phyloP scores from a whole-genome alignment of 2,329 filamentous ascomycete genomes.

The Biscogniauxia sp. region DNA sequence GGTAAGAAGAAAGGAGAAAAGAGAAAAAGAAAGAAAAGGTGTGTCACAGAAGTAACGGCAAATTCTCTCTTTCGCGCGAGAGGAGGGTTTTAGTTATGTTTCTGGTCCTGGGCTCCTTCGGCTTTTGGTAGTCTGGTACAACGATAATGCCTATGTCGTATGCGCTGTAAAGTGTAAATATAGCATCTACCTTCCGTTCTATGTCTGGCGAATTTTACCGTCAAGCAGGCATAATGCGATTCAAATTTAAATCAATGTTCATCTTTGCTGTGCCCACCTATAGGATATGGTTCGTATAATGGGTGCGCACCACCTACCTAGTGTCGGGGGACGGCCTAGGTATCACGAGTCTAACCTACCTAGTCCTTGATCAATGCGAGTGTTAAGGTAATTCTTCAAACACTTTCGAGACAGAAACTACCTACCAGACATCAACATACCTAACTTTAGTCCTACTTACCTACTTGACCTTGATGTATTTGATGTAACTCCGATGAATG shows the following conservation, averaged over 20 bases:
- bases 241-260: not conserved
- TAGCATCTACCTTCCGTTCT: not conserved
- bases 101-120: too few relatives aligned
- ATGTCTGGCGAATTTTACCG: not conserved
- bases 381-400: slow-evolving; percentile 1
- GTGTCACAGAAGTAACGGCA: not conserved
- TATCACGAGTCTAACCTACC: not conserved
- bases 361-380: not conserved
- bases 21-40: too few relatives aligned
- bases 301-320: not conserved
- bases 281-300: not conserved
- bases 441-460: too few relatives aligned
- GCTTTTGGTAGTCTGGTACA: too few relatives aligned
- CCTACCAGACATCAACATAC: slow-evolving; percentile 10
- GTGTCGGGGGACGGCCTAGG: not conserved
- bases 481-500: too few relatives aligned
- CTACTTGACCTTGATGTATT: too few relatives aligned
- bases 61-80: not conserved
- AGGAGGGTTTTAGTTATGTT: too few relatives aligned
- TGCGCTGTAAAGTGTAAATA: not conserved
- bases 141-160: too few relatives aligned
- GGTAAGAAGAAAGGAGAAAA: too few relatives aligned
- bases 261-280: not conserved
- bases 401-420: slow-evolving; percentile 5
- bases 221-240: not conserved